phyloP scores from a whole-genome alignment of 805 yeast species.

The Kodamaea sagamina region DNA sequence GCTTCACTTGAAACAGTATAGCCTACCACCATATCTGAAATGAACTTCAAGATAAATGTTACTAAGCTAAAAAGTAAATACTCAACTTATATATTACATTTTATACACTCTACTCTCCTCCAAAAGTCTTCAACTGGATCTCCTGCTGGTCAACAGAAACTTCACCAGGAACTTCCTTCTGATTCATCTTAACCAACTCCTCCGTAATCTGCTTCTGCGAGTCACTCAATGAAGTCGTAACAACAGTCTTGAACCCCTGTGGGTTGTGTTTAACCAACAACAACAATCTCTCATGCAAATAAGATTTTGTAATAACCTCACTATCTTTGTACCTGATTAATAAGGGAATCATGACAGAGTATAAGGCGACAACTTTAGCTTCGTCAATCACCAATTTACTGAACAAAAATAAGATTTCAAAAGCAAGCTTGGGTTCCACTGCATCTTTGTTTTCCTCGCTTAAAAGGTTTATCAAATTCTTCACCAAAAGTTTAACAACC shows the following conservation, averaged over 20 bases:
- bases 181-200: slow-evolving; percentile 38
- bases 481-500: slow-evolving; percentile 48
- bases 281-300: slow-evolving; percentile 50
- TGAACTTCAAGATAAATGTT: too few species aligned
- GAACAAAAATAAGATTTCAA: slow-evolving; percentile 54
- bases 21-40: too few species aligned
- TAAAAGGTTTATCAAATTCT: slow-evolving; percentile 40
- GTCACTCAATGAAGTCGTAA: slow-evolving; percentile 38
- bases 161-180: slow-evolving; percentile 14
- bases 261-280: slow-evolving; percentile 48
- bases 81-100: too few species aligned
- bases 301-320: slow-evolving; percentile 27
- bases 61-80: too few species aligned
- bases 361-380: slow-evolving; percentile 29
- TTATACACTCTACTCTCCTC: too few species aligned
- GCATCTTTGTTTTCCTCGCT: slow-evolving; percentile 17
- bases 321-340: slow-evolving; percentile 33
- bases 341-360: slow-evolving; percentile 38
- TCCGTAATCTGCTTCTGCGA: slow-evolving; percentile 47
- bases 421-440: slow-evolving; percentile 26
- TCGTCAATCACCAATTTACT: slow-evolving; percentile 28
- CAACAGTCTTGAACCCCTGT: slow-evolving; percentile 49
- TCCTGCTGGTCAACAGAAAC: slow-evolving; percentile 19
- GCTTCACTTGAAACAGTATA: too few species aligned
- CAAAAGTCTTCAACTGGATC: slow-evolving; percentile 56